Evolutionary conservation across 148 eudicot genomes (phyloP).

Genomic region (Heliosperma pusillum): DNA sequence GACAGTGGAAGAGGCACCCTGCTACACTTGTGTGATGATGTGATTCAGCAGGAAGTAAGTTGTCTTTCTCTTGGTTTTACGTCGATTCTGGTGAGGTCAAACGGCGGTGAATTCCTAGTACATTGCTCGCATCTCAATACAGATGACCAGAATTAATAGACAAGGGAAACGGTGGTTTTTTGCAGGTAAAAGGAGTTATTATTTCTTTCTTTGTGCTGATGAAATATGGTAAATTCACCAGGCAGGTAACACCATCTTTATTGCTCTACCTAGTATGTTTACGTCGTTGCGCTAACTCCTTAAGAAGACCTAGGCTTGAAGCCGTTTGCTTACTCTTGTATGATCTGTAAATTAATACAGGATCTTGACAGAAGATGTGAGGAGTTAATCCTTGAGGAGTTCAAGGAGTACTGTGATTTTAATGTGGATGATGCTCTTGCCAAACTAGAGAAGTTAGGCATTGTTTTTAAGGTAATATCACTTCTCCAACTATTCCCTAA

Average conservation of each 20-base stretch:
- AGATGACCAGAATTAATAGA: not conserved
- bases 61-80: not conserved
- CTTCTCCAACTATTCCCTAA: not conserved
- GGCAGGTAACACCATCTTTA: conserved; percentile 37
- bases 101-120: not conserved
- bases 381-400: conserved; percentile 65
- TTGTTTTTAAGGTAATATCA: conserved; percentile 55
- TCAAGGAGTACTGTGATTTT: conserved; percentile 66
- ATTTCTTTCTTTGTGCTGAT: conserved; percentile 65
- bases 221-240: conserved; percentile 68
- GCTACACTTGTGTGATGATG: conserved; percentile 52
- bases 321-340: not conserved
- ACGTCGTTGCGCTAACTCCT: not conserved
- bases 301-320: not conserved
- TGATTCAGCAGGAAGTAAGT: conserved; percentile 46
- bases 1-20: conserved; percentile 93
- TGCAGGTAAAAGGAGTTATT: conserved; percentile 87
- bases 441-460: conserved; percentile 67
- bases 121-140: not conserved
- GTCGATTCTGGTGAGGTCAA: not conserved
- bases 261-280: not conserved
- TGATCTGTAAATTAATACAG: conserved; percentile 28
- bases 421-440: conserved; percentile 79
- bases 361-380: conserved; percentile 77
- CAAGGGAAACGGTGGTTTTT: not conserved